Evolutionary conservation across 2,329 filamentous ascomycete genomes (phyloP), one percentile per base, ranked within the genome.

Genomic region (Aspergillus sergii): DNA sequence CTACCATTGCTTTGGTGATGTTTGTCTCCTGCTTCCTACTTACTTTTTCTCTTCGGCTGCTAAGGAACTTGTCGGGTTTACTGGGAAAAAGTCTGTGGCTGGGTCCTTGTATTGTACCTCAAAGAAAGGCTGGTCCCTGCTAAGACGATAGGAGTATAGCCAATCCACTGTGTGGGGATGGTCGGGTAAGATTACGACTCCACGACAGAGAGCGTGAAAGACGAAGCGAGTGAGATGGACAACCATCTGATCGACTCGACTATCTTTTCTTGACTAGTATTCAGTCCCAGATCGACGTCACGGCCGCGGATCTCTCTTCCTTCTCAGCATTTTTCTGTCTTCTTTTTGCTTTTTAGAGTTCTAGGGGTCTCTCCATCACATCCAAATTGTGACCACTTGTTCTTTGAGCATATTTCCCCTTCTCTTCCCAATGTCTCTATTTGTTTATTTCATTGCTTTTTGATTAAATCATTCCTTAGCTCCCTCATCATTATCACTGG

Each of bases 281-380:
- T 23, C 21, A 7, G 9, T 54, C n/a, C 19, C 51, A 54, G 51
- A 54, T 54, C 51, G 28, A 54, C 51, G 51, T 54, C 51, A 54
- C 51, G 30, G 21, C 51, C 30, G 51, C 51, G 51, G 51, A 54
- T 54, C 51, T 54, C 51, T 34, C 36, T 54, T 54, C 51, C 51
- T 54, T 34, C 32, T 26, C 14, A 36, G n/a, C 28, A 34, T 14
- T 54, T 14, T 36, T 54, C 28, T 23, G 14, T 50, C 6, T 21
- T 14, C 10, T 36, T 36, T 21, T 34, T 32, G 7, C 19, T 39
- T 39, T 8, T 16, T 16, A 39, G 19, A 39, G 19, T 41, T 41
- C 16, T n/a, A 41, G 2, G 16, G 6, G n/a, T n/a, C 34, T 36
- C 6, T 36, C 34, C 34, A 16, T 12, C 14, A 36, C 50, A 10